Percentiles rank a stretch among this genome's conserved stretches.
phyloP scores from a whole-genome alignment of 2,329 filamentous ascomycete genomes.

The Boeremia lycopersici region DNA sequence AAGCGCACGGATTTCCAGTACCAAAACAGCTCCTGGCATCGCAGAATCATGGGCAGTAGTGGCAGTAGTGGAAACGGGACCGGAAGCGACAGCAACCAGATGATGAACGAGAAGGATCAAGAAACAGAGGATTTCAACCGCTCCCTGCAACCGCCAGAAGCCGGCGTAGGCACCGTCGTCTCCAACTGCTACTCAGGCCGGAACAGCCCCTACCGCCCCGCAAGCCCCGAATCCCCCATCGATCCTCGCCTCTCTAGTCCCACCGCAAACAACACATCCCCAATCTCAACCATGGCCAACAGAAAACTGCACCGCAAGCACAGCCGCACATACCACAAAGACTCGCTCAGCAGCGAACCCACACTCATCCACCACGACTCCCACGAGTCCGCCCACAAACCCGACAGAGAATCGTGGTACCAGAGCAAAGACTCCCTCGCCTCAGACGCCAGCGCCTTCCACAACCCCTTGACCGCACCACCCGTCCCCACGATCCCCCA shows the following conservation, averaged over 20 bases:
- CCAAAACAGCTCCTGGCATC: constrained; percentile 39
- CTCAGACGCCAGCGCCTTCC: neutral
- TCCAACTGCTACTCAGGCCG: constrained; percentile 6
- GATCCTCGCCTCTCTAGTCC: constrained; percentile 13
- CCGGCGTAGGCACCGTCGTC: neutral
- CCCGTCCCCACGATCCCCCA: neutral
- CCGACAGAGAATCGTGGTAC: constrained; percentile 9
- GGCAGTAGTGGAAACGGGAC: constrained; percentile 21
- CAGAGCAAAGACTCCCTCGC: constrained; percentile 9
- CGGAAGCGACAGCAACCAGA: constrained; percentile 18
- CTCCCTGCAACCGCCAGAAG: constrained; percentile 3
- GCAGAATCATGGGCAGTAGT: constrained; percentile 21
- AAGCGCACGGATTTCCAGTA: constrained; percentile 56
- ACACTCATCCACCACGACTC: constrained; percentile 13
- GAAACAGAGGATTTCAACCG: constrained; percentile 6
- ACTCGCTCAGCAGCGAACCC: constrained; percentile 14
- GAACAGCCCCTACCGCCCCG: neutral
- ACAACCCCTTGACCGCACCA: neutral
- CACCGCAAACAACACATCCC: neutral
- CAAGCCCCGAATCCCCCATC: constrained; percentile 17
- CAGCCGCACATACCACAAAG: constrained; percentile 10
- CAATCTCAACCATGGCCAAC: constrained; percentile 8
- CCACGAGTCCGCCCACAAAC: constrained; percentile 2
- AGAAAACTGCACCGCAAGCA: constrained; percentile 14
- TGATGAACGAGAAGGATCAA: constrained; percentile 12